Percentiles rank a stretch among this genome's conserved stretches.
These are phyloP conservation scores for Mariannaea elegans DNA, from an alignment of 2,329 filamentous ascomycete species.

Conservation along the genomic window DNA sequence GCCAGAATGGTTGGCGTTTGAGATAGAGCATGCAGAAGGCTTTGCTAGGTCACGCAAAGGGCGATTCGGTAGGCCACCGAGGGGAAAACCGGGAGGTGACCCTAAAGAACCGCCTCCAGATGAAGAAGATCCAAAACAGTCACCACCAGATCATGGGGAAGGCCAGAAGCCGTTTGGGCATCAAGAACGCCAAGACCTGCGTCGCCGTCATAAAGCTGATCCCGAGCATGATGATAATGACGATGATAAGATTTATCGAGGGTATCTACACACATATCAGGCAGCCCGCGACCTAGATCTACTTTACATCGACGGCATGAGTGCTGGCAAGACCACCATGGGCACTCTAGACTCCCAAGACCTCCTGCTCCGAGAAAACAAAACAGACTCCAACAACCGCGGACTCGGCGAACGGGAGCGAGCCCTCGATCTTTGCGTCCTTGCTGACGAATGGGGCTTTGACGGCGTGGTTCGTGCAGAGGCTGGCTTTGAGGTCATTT, in stretches of 20 bases:
- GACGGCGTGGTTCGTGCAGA: slow-evolving; percentile 75
- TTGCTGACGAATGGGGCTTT: slow-evolving; percentile 64
- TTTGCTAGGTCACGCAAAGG: slow-evolving; percentile 59
- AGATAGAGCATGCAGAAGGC: slow-evolving; percentile 75
- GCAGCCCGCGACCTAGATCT: slow-evolving; percentile 66
- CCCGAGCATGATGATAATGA: slow-evolving; percentile 16
- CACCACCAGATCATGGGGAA: not conserved
- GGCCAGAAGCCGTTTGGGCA: not conserved
- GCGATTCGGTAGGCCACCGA: not conserved
- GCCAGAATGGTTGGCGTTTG: slow-evolving; percentile 79
- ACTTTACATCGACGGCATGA: slow-evolving; percentile 76
- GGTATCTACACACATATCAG: slow-evolving; percentile 74
- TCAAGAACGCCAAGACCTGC: slow-evolving; percentile 21
- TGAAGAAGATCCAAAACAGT: slow-evolving; percentile 1
- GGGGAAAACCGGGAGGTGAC: not conserved
- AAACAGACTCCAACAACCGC: slow-evolving; percentile 11
- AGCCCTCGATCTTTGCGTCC: slow-evolving; percentile 63
- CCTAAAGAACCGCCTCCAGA: not conserved
- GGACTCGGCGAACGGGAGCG: slow-evolving; percentile 58
- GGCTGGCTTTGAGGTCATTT: slow-evolving; percentile 74
- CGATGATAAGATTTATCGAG: slow-evolving; percentile 43
- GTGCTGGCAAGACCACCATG: slow-evolving; percentile 70
- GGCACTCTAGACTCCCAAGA: slow-evolving; percentile 77
- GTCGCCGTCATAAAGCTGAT: slow-evolving; percentile 2
- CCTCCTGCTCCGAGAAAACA: slow-evolving; percentile 60